Percentiles rank a stretch among this genome's conserved stretches.
Conservation (phyloP, 257 asterid species). For the Gentiana straminea region DNA sequence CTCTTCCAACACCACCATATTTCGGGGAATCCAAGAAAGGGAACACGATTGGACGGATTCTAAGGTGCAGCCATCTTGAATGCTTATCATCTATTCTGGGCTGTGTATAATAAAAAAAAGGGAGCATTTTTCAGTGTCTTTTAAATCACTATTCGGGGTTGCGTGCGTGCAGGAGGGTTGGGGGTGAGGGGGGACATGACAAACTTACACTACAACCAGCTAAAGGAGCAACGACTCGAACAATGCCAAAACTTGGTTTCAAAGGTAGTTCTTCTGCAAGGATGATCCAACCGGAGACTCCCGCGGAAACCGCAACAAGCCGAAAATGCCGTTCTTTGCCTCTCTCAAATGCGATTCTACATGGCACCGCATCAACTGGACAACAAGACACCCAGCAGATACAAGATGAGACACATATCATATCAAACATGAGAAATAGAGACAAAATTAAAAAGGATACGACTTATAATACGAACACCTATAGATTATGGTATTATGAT, state of each 20-base stretch:
- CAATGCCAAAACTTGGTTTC: conserved; percentile 50
- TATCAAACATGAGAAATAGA: background rate
- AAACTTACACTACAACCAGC: conserved; percentile 90
- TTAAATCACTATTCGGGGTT: no score
- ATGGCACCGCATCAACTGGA: conserved; percentile 76
- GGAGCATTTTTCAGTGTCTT: no score
- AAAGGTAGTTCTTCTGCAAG: conserved; percentile 65
- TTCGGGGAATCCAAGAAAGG: conserved; percentile 44
- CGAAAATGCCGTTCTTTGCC: conserved; percentile 88
- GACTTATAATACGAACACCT: no score
- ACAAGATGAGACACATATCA: background rate
- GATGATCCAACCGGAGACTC: conserved; percentile 81
- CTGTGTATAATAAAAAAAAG: conserved; percentile 27
- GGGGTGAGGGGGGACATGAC: background rate
- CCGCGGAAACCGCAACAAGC: conserved; percentile 57
- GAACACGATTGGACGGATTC: conserved; percentile 72
- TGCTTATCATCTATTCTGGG: conserved; percentile 80
- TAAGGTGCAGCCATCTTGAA: conserved; percentile 87
- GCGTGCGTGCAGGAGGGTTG: no score
- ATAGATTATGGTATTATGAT: no score
- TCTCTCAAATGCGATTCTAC: conserved; percentile 96
- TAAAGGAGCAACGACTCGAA: conserved; percentile 82
- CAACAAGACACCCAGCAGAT: conserved; percentile 18
- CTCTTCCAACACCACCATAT: conserved; percentile 35
- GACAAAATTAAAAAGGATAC: no score